Base-by-base conservation (phyloP, 495 filamentous ascomycete species). In the Neurospora sp. region DNA sequence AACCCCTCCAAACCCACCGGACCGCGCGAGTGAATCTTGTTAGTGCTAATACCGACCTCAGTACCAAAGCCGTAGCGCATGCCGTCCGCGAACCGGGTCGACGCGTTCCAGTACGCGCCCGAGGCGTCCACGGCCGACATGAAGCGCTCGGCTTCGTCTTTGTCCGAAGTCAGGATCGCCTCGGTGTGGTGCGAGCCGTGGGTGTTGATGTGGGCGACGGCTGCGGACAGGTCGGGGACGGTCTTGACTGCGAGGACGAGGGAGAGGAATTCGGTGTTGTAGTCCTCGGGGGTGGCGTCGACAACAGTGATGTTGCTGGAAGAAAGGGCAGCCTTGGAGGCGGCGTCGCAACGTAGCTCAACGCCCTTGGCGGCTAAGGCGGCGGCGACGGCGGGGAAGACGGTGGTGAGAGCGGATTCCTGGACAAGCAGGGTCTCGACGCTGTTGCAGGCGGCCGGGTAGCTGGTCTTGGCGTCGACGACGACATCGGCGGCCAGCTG, bases 31-130 rank as follows among this genome's bases (percentile, higher is more conserved):
- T 99, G 96, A 70, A 99, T 97, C 83, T 98, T 99, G 82, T 98
- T 99, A 61, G 96, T 99, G 82, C 93, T 96, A 80, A 99, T 97
- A 46, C 96, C 96, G 3, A 99, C 96, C 81, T 99, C 96, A 0
- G 96, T 98, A 40, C 96, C 96, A 83, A 99, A 98, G 3, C 96
- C 96, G 81, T 93, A 99, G 39, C 96, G 87, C 91, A 96, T 97
- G 4, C 96, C 96, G 78, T 99, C 96, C 5, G 95, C 94, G 81
- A 99, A 96, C 27, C 96, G 87, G 12, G 93, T 96, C 20, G 93
- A 96, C 20, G 94, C 92, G 79, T 99, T 99, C 94, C 94, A 97
- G 85, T 94, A 99, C 14, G 97, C 94, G 59, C 94, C 94, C 0
- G 94, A 91, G 41, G 93, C 94, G 83, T 98, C 96, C 40, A 98